phyloP scores from a whole-genome alignment of 1,284 basidiomycete species.

The Pascua guehoae region DNA sequence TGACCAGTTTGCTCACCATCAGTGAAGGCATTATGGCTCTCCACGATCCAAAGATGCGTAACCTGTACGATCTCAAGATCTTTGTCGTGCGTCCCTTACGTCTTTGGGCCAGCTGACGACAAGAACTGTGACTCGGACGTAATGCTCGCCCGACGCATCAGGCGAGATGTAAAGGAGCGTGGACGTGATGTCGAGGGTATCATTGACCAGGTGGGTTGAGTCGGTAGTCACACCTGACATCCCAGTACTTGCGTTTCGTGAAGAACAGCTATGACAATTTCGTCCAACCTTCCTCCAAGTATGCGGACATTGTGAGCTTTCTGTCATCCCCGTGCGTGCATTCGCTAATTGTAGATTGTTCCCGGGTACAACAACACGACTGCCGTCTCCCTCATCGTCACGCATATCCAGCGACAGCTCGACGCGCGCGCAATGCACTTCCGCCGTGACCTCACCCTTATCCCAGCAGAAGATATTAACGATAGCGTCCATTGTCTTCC shows the following conservation, averaged over 20 bases:
- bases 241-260: conserved; percentile 72
- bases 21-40: conserved; percentile 87
- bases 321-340: neutral
- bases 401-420: conserved; percentile 81
- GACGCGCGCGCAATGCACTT: conserved; percentile 70
- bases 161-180: conserved; percentile 81
- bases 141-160: conserved; percentile 91
- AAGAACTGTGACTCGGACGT: conserved; percentile 81
- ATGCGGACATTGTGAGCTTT: conserved; percentile 75
- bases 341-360: conserved; percentile 63
- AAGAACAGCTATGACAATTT: conserved; percentile 93
- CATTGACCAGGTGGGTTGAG: conserved; percentile 63
- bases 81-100: conserved; percentile 26
- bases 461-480: conserved; percentile 19
- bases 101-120: neutral
- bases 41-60: conserved; percentile 70
- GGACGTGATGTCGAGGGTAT: conserved; percentile 81
- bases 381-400: conserved; percentile 88
- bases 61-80: conserved; percentile 88
- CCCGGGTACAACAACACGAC: conserved; percentile 75
- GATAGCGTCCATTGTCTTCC: conserved; percentile 59
- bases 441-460: conserved; percentile 60
- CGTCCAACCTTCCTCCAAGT: conserved; percentile 78
- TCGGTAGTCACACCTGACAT: conserved; percentile 2
- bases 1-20: conserved; percentile 4